Evolutionary conservation across 345 rosid species (phyloP).

Genomic region (Lepidium africanum): DNA sequence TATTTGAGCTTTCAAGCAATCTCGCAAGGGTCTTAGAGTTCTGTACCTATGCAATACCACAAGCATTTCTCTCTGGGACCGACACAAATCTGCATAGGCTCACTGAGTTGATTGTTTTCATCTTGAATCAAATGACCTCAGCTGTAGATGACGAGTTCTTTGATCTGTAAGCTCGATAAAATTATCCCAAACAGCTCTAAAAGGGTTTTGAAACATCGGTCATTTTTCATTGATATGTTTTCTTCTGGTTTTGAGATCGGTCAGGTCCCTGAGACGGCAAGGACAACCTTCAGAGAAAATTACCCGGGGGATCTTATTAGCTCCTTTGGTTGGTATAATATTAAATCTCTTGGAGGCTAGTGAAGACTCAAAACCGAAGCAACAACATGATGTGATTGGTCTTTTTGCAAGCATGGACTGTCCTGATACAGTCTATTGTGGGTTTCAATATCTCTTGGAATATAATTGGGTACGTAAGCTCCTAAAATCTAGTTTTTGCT

Average conservation of each 20-base stretch:
- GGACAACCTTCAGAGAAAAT: conserved; percentile 70
- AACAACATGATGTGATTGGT: conserved; percentile 54
- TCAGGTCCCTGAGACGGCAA: conserved; percentile 71
- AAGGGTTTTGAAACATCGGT: neutral
- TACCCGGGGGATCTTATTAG: conserved; percentile 70
- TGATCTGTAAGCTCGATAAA: conserved; percentile 58
- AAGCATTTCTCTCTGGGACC: conserved; percentile 66
- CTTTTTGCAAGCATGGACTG: conserved; percentile 88
- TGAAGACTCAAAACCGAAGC: conserved; percentile 27
- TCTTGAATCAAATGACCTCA: conserved; percentile 77
- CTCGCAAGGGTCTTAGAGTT: conserved; percentile 90
- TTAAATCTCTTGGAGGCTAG: conserved; percentile 80
- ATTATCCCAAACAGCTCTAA: neutral
- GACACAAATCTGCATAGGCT: conserved; percentile 91
- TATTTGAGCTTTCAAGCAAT: conserved; percentile 91
- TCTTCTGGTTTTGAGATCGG: neutral
- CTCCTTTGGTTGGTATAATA: conserved; percentile 84
- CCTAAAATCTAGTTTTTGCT: neutral
- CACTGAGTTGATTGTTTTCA: conserved; percentile 73
- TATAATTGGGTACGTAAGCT: conserved; percentile 70
- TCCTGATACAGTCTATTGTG: conserved; percentile 57
- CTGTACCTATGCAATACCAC: conserved; percentile 78
- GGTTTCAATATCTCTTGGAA: conserved; percentile 78
- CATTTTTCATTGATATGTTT: neutral
- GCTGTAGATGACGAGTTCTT: conserved; percentile 84